phyloP scores from a whole-genome alignment of 192 early-diverging fungal species.

The Podila clonocystis region DNA sequence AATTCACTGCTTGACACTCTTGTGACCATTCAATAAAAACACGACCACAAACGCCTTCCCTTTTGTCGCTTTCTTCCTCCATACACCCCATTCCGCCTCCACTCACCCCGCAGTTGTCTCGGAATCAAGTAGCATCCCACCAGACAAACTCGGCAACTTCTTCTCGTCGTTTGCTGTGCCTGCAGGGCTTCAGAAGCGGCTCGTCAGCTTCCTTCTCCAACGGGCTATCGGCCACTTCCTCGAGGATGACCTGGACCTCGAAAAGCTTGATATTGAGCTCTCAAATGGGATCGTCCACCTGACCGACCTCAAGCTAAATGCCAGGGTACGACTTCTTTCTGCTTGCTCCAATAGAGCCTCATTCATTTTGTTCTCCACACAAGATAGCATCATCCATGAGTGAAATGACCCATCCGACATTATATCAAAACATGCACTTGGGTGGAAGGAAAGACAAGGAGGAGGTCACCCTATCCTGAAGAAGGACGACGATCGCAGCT shows the following conservation, averaged over 20 bases:
- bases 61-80: no score
- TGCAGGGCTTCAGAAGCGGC: constrained; percentile 81
- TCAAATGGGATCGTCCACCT: constrained; percentile 80
- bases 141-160: constrained; percentile 32
- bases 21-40: not conserved
- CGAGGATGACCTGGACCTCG: constrained; percentile 76
- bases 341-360: not conserved
- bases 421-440: not conserved
- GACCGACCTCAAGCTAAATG: constrained; percentile 81
- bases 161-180: constrained; percentile 59
- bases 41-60: not conserved
- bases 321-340: constrained; percentile 63
- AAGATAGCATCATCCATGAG: not conserved
- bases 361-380: not conserved
- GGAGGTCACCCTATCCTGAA: no score
- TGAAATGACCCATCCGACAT: not conserved
- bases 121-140: no score
- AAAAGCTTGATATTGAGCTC: constrained; percentile 88
- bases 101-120: not conserved
- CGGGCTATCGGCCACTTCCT: constrained; percentile 88
- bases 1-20: not conserved
- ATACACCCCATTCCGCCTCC: not conserved
- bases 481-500: no score
- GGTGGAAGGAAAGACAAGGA: not conserved
- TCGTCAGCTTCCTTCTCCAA: constrained; percentile 84